Conservation (phyloP, 2,329 filamentous ascomycete genomes). For the Endoconidiophora laricicola region DNA sequence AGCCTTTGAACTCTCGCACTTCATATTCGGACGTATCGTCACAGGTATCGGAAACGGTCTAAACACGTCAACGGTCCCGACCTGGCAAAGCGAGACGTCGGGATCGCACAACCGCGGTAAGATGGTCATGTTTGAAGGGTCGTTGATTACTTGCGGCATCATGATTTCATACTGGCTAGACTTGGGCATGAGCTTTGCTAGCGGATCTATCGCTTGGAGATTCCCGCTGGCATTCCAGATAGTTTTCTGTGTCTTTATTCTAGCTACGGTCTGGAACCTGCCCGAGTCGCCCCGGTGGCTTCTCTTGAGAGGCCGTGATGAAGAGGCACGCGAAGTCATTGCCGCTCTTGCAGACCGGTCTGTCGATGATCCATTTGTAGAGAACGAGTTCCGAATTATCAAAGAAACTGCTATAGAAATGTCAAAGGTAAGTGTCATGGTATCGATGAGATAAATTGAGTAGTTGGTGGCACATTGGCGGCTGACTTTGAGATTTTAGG, state of each 20-base stretch:
- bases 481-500: constrained; percentile 6
- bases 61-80: constrained; percentile 34
- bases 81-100: constrained; percentile 38
- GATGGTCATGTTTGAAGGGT: constrained; percentile 34
- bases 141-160: constrained; percentile 30
- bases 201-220: constrained; percentile 30
- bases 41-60: constrained; percentile 41
- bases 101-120: constrained; percentile 37
- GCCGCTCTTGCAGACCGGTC: constrained; percentile 36
- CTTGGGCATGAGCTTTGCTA: constrained; percentile 18
- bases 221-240: constrained; percentile 42
- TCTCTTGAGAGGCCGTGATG: neutral
- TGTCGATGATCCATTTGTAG: constrained; percentile 38
- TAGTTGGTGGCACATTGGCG: too few species aligned
- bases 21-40: constrained; percentile 33
- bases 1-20: constrained; percentile 26
- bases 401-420: constrained; percentile 51
- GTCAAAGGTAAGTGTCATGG: constrained; percentile 21
- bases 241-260: constrained; percentile 41
- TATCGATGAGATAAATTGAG: neutral
- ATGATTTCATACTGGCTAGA: constrained; percentile 31
- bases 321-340: neutral
- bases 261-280: neutral
- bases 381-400: constrained; percentile 42
- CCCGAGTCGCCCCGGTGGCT: constrained; percentile 3